Evolutionary conservation across 768 basidiomycete genomes (phyloP).

Genomic region (Boletus rubescentipes): DNA sequence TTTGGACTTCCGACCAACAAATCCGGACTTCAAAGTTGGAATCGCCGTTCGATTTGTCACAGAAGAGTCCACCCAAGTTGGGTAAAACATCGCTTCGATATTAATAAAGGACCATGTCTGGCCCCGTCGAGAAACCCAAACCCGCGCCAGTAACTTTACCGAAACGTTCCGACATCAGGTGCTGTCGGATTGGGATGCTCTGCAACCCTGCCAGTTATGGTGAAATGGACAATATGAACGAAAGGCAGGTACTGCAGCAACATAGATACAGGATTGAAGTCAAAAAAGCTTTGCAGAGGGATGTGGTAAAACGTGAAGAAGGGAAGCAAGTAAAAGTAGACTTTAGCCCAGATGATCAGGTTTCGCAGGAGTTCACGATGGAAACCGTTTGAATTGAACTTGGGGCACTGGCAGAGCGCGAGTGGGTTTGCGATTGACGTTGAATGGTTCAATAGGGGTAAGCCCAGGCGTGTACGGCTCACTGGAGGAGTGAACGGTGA

Average conservation of each 20-base stretch:
- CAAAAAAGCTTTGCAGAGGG: slow-evolving; percentile 79
- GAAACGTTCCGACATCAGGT: too few species aligned
- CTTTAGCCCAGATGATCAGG: slow-evolving; percentile 51
- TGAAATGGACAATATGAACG: slow-evolving; percentile 8
- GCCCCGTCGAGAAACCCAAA: too few species aligned
- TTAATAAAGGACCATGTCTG: too few species aligned
- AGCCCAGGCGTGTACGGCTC: slow-evolving; percentile 36
- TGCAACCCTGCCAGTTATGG: slow-evolving; percentile 52
- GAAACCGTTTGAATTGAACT: slow-evolving; percentile 66
- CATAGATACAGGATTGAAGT: slow-evolving; percentile 86
- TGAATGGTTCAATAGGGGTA: slow-evolving; percentile 29
- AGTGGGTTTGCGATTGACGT: slow-evolving; percentile 71
- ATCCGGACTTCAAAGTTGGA: too few species aligned
- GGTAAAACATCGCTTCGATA: too few species aligned
- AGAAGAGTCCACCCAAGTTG: too few species aligned
- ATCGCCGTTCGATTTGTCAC: too few species aligned
- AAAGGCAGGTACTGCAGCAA: slow-evolving; percentile 67
- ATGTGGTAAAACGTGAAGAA: slow-evolving; percentile 72
- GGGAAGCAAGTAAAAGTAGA: slow-evolving; percentile 72
- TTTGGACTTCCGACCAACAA: too few species aligned
- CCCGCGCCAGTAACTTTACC: too few species aligned
- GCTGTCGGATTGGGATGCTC: slow-evolving; percentile 71
- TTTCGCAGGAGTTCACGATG: slow-evolving; percentile 66
- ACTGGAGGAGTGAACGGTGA: slow-evolving; percentile 61
- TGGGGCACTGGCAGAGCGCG: too few species aligned